Evolutionary conservation across 805 yeast genomes (phyloP).

Genomic region (Schizosaccharomyces japonicus): DNA sequence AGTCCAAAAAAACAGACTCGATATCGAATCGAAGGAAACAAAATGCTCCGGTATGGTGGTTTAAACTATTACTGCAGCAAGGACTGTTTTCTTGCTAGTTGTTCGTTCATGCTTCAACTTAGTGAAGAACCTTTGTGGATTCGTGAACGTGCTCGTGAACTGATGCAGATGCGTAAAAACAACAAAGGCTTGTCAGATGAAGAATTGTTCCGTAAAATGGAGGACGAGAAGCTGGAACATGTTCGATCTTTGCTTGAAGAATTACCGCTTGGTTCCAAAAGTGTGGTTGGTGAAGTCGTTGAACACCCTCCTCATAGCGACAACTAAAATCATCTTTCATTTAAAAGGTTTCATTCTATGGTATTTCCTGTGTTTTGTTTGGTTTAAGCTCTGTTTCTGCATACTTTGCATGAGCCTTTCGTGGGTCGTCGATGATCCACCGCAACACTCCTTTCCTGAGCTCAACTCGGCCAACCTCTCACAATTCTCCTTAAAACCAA

Average conservation of each 20-base stretch:
- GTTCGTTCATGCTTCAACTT: not conserved
- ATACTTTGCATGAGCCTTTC: no score
- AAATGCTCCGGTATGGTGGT: not conserved
- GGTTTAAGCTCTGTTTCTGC: no score
- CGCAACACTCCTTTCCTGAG: no score
- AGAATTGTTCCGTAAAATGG: not conserved
- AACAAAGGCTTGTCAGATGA: not conserved
- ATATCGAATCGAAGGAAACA: not conserved
- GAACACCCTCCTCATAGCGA: not conserved
- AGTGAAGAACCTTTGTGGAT: conserved; percentile 3
- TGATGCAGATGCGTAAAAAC: not conserved
- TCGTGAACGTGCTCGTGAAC: not conserved
- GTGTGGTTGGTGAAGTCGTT: not conserved
- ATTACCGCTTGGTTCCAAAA: not conserved
- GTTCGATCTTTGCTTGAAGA: not conserved
- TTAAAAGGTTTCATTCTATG: no score
- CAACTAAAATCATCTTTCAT: not conserved
- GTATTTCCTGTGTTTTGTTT: no score
- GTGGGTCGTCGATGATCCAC: no score
- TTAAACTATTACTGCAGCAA: not conserved
- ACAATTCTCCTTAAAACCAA: no score
- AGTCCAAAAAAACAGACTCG: not conserved
- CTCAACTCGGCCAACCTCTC: no score
- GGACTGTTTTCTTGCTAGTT: not conserved
- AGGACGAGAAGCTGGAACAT: not conserved